Evolutionary conservation across 441 rosid species (phyloP).

Genomic region (Adansonia rubrostipa): DNA sequence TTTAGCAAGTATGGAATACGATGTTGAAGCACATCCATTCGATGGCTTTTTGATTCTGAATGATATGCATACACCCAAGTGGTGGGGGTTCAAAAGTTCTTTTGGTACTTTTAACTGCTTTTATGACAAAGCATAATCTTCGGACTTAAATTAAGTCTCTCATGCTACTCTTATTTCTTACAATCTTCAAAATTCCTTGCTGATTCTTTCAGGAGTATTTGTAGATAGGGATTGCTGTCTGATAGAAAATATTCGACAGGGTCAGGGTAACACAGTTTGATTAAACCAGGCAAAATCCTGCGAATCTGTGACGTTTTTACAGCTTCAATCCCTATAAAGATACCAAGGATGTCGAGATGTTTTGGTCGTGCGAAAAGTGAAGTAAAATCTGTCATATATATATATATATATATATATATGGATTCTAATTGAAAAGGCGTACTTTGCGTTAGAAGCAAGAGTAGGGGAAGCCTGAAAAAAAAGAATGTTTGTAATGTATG

Average conservation of each 20-base stretch:
- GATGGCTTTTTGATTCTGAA: not conserved
- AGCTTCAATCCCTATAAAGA: too few species aligned
- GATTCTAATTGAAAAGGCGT: not conserved
- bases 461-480: too few species aligned
- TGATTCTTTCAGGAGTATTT: too few species aligned
- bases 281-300: not conserved
- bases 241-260: not conserved
- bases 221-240: not conserved
- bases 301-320: not conserved
- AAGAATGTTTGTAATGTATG: too few species aligned
- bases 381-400: not conserved
- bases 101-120: not conserved
- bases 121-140: constrained; percentile 13
- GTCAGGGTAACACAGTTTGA: not conserved
- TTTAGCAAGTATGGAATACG: not conserved
- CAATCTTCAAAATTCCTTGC: not conserved
- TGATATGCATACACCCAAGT: not conserved
- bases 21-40: not conserved
- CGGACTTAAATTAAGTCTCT: not conserved
- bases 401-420: too few species aligned
- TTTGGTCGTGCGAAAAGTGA: not conserved
- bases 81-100: constrained; percentile 19
- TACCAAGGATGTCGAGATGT: not conserved
- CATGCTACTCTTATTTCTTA: not conserved
- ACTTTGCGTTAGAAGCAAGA: not conserved